Percentiles rank a stretch among this genome's conserved stretches.
Evolutionary conservation across 331 rosid genomes (phyloP).

Genomic region (Quercus lobata): DNA sequence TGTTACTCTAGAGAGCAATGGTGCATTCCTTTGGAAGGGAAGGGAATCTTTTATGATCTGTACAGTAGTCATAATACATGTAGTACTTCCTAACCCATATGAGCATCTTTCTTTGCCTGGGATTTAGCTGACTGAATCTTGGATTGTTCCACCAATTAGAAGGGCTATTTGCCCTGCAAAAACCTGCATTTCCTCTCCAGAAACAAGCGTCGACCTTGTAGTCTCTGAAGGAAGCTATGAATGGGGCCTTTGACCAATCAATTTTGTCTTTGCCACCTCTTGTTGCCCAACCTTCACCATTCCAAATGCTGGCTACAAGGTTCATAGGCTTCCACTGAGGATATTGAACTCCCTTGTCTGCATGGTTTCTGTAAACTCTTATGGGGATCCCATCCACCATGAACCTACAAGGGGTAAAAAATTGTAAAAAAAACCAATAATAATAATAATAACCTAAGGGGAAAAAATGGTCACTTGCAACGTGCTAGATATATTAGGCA

Average conservation of each 20-base stretch:
- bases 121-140: slow-evolving; percentile 42
- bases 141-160: slow-evolving; percentile 77
- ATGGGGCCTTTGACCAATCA: slow-evolving; percentile 83
- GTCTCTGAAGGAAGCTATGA: slow-evolving; percentile 59
- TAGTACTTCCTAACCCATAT: slow-evolving; percentile 83
- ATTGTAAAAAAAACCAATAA: not conserved
- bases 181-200: slow-evolving; percentile 79
- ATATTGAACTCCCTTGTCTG: slow-evolving; percentile 71
- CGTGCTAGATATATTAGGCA: too few relatives aligned
- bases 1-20: too few relatives aligned
- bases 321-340: slow-evolving; percentile 91
- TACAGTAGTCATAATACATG: slow-evolving; percentile 80
- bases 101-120: slow-evolving; percentile 60
- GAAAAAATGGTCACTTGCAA: too few relatives aligned
- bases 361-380: slow-evolving; percentile 82
- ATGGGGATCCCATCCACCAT: slow-evolving; percentile 84
- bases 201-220: slow-evolving; percentile 71
- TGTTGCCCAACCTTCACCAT: slow-evolving; percentile 91
- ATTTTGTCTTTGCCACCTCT: slow-evolving; percentile 82
- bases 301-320: slow-evolving; percentile 66
- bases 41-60: slow-evolving; percentile 63
- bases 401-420: slow-evolving; percentile 12
- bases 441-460: too few relatives aligned
- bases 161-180: slow-evolving; percentile 58
- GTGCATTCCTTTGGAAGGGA: slow-evolving; percentile 74